Percentiles rank a stretch among this genome's conserved stretches.
Evolutionary conservation across 2,329 filamentous ascomycete species (phyloP).

Genomic region (Talaromyces verruculosus): DNA sequence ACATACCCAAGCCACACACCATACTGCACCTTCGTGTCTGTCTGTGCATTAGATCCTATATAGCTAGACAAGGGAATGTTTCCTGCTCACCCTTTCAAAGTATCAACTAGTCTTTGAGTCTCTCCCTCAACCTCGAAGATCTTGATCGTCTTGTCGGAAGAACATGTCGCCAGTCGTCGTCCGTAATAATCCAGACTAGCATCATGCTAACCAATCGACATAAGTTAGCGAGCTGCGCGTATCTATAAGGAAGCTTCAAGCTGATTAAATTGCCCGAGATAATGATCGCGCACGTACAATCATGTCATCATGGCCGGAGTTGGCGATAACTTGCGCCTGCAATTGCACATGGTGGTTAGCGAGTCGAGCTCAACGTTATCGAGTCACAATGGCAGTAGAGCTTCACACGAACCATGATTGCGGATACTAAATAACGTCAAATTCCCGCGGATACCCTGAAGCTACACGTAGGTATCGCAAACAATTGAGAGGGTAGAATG

Average conservation of each 20-base stretch:
- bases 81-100: conserved; percentile 75
- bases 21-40: conserved; percentile 95
- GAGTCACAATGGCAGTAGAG: conserved; percentile 10
- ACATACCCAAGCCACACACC: conserved; percentile 87
- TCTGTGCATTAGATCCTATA: conserved; percentile 18
- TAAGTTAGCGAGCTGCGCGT: conserved; percentile 9
- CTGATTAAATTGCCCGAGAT: neutral
- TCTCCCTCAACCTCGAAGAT: conserved; percentile 98
- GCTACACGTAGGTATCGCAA: conserved; percentile 12
- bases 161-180: conserved; percentile 91
- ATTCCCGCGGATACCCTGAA: neutral
- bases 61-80: neutral
- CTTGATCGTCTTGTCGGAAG: conserved; percentile 97
- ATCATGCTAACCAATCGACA: conserved; percentile 67
- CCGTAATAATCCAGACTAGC: conserved; percentile 98
- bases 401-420: conserved; percentile 21
- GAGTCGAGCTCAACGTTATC: conserved; percentile 8
- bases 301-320: conserved; percentile 96
- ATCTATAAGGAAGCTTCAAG: neutral
- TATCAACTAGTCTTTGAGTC: conserved; percentile 83
- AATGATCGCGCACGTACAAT: conserved; percentile 68
- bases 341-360: conserved; percentile 18
- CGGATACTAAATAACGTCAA: neutral
- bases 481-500: conserved; percentile 18
- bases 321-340: conserved; percentile 77